Conservation (phyloP, 2,329 filamentous ascomycete genomes). For the Sarocladium brachiariae region DNA sequence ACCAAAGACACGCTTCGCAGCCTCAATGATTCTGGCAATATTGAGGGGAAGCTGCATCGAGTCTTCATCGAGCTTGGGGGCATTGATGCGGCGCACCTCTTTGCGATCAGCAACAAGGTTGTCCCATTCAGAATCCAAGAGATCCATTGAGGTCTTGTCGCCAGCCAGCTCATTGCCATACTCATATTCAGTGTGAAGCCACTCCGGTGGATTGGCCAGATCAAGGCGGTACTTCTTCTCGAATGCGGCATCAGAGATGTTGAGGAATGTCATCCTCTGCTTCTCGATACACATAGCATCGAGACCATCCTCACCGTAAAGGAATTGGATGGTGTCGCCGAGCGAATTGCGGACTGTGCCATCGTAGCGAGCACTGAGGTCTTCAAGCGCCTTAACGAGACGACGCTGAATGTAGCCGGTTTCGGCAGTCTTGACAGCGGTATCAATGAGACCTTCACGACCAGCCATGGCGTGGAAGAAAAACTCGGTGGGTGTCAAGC, state of each 20-base stretch:
- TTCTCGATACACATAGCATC: slow-evolving; percentile 92
- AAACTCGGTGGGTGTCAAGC: slow-evolving; percentile 90
- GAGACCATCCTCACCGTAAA: slow-evolving; percentile 95
- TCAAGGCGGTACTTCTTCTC: slow-evolving; percentile 79
- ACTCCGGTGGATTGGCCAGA: slow-evolving; percentile 50
- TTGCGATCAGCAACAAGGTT: slow-evolving; percentile 66
- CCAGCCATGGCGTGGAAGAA: slow-evolving; percentile 99
- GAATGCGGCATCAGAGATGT: slow-evolving; percentile 70
- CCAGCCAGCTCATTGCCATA: slow-evolving; percentile 81
- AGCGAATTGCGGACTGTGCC: slow-evolving; percentile 95
- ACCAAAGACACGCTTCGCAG: slow-evolving; percentile 82
- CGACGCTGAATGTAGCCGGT: slow-evolving; percentile 99
- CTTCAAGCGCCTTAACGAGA: slow-evolving; percentile 95
- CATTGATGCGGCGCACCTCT: slow-evolving; percentile 64
- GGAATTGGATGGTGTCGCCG: slow-evolving; percentile 92
- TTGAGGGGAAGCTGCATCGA: slow-evolving; percentile 91
- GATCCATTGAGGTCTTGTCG: slow-evolving; percentile 77
- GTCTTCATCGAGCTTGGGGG: slow-evolving; percentile 66
- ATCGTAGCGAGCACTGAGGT: slow-evolving; percentile 96
- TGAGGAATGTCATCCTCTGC: slow-evolving; percentile 81
- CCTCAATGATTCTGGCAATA: slow-evolving; percentile 82
- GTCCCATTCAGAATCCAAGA: slow-evolving; percentile 86
- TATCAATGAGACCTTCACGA: slow-evolving; percentile 99
- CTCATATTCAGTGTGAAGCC: slow-evolving; percentile 56
- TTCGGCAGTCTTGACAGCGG: slow-evolving; percentile 97